These are phyloP conservation scores for Globisporangium yorkense DNA, from an alignment of 352 stramenopile species.

Conservation along the genomic window DNA sequence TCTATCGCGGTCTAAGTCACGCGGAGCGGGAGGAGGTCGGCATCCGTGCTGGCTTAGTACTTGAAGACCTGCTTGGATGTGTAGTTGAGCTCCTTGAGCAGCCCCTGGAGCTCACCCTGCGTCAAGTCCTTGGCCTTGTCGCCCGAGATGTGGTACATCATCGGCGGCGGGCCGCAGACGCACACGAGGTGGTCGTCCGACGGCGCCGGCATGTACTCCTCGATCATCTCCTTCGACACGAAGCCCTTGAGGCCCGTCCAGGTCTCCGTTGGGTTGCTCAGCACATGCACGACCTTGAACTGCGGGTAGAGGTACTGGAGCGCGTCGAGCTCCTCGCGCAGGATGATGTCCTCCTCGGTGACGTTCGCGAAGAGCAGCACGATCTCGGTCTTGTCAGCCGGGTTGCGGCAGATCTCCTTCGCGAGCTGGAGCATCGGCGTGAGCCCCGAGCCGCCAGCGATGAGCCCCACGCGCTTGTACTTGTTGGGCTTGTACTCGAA, in stretches of 20 bases:
- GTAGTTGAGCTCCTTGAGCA: conserved; percentile 84
- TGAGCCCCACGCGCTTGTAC: conserved; percentile 87
- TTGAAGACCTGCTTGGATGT: conserved; percentile 79
- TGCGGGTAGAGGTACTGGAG: conserved; percentile 79
- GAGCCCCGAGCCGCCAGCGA: conserved; percentile 88
- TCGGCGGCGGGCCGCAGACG: conserved; percentile 84
- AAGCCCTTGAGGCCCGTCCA: conserved; percentile 73
- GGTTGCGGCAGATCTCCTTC: conserved; percentile 81
- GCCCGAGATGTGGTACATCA: conserved; percentile 89
- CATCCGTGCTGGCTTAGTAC: conserved; percentile 38
- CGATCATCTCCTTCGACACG: conserved; percentile 80
- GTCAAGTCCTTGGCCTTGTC: conserved; percentile 82
- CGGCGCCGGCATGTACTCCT: conserved; percentile 72
- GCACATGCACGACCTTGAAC: conserved; percentile 66
- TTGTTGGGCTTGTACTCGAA: conserved; percentile 83
- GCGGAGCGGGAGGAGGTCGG: neutral
- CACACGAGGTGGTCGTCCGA: conserved; percentile 80
- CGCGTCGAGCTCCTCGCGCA: conserved; percentile 82
- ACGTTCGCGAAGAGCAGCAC: conserved; percentile 84
- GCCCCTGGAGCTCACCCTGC: conserved; percentile 79
- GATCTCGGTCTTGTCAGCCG: conserved; percentile 79
- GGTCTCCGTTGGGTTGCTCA: conserved; percentile 56
- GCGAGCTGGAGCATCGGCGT: conserved; percentile 88
- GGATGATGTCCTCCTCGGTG: conserved; percentile 85
- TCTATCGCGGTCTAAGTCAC: neutral